Percentiles rank a stretch among this genome's conserved stretches.
Evolutionary conservation across 139 green algal species (phyloP).

Genomic region (Micractinium conductrix): DNA sequence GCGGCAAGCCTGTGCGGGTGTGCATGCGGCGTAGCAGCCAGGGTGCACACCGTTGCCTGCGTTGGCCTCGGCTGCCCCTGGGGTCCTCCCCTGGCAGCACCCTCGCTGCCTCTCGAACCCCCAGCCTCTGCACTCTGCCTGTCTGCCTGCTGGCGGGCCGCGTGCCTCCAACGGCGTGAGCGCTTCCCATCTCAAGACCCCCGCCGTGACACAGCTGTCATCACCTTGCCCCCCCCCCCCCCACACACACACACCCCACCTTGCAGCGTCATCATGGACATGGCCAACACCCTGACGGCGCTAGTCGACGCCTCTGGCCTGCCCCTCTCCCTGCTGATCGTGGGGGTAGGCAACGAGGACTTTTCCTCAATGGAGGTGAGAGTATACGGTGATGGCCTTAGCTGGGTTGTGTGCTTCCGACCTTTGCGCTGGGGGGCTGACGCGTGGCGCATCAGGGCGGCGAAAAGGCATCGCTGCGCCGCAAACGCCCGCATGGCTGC

Average conservation of each 20-base stretch:
- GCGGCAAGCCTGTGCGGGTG: not conserved
- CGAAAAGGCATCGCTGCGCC: too few species aligned
- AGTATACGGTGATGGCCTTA: too few species aligned
- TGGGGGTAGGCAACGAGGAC: constrained; percentile 59
- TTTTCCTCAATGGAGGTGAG: constrained; percentile 52
- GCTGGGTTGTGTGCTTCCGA: too few species aligned
- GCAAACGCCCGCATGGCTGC: not conserved
- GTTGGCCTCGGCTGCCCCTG: too few species aligned
- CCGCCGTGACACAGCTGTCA: not conserved
- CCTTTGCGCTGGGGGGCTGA: too few species aligned
- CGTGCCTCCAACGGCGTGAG: not conserved
- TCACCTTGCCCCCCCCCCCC: too few species aligned
- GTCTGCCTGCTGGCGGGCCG: not conserved
- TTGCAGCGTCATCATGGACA: constrained; percentile 58
- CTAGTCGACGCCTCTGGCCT: constrained; percentile 50
- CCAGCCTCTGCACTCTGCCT: not conserved
- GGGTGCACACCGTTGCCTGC: too few species aligned
- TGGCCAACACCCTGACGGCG: constrained; percentile 41
- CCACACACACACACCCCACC: too few species aligned
- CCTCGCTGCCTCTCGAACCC: too few species aligned
- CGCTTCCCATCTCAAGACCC: not conserved
- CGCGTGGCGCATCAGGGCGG: too few species aligned
- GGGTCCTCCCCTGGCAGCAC: too few species aligned
- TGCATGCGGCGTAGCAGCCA: too few species aligned
- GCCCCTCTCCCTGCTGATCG: constrained; percentile 65